Evolutionary conservation across 257 asterid genomes (phyloP).

Genomic region (Leonotis leonurus): DNA sequence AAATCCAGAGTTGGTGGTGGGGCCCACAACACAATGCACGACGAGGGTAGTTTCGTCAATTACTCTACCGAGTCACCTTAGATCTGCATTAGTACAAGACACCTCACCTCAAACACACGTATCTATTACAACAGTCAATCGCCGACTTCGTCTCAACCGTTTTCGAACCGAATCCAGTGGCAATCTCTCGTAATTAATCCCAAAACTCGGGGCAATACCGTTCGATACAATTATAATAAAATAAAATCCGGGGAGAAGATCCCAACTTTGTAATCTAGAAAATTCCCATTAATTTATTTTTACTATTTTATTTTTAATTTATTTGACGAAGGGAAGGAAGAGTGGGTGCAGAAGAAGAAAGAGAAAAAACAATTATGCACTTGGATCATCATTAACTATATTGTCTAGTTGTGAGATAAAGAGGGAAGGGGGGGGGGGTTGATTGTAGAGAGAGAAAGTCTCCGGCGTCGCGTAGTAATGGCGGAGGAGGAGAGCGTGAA

Average conservation of each 20-base stretch:
- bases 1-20: background rate
- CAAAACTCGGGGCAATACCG: conserved; percentile 15
- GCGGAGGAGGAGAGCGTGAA: conserved; percentile 87
- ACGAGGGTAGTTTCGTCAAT: conserved; percentile 13
- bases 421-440: conserved; percentile 14
- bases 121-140: conserved; percentile 29
- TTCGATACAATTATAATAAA: conserved; percentile 16
- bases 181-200: conserved; percentile 23
- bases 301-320: conserved; percentile 15
- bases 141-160: conserved; percentile 36
- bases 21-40: too few species aligned
- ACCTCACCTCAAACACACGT: background rate
- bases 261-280: conserved; percentile 38
- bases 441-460: conserved; percentile 17
- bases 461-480: conserved; percentile 47
- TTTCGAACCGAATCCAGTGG: conserved; percentile 30
- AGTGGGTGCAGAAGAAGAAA: conserved; percentile 32
- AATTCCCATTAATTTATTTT: conserved; percentile 14
- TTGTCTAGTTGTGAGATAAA: background rate
- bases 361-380: conserved; percentile 3
- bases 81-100: conserved; percentile 11
- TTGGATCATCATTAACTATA: conserved; percentile 24
- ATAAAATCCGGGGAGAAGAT: conserved; percentile 32
- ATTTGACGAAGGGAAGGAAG: conserved; percentile 37
- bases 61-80: background rate